phyloP scores from a whole-genome alignment of 345 rosid genomes.

The Reutealis trisperma region DNA sequence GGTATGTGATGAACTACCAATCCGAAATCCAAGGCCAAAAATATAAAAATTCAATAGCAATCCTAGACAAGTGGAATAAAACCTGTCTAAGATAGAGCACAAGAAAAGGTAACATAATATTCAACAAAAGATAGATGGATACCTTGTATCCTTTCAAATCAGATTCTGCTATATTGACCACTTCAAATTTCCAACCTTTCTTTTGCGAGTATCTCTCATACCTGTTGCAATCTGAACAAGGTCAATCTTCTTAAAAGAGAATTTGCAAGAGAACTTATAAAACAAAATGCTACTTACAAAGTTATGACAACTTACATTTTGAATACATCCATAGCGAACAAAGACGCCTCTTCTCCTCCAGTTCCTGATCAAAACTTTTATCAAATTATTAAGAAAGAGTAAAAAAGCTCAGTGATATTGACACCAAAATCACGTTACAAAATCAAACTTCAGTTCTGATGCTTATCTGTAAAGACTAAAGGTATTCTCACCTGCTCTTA shows the following conservation, averaged over 20 bases:
- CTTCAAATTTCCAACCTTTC: conserved; percentile 89
- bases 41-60: background rate
- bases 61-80: background rate
- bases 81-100: background rate
- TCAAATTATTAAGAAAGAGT: conserved; percentile 22
- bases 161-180: conserved; percentile 72
- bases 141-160: conserved; percentile 94
- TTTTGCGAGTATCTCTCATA: conserved; percentile 89
- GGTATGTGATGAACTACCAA: conserved; percentile 10
- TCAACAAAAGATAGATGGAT: conserved; percentile 9
- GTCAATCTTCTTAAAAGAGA: background rate
- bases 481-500: conserved; percentile 78
- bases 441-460: background rate
- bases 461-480: background rate
- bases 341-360: conserved; percentile 98
- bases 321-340: conserved; percentile 91
- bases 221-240: conserved; percentile 45
- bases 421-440: conserved; percentile 5
- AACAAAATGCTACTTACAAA: background rate
- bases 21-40: conserved; percentile 1
- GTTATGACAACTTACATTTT: conserved; percentile 60
- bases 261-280: conserved; percentile 1
- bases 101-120: background rate
- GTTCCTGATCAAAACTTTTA: conserved; percentile 50
- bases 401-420: background rate